Percentiles rank a stretch among this genome's conserved stretches.
phyloP scores from a whole-genome alignment of 2,329 filamentous ascomycete species.

The Cladosporium sp. region DNA sequence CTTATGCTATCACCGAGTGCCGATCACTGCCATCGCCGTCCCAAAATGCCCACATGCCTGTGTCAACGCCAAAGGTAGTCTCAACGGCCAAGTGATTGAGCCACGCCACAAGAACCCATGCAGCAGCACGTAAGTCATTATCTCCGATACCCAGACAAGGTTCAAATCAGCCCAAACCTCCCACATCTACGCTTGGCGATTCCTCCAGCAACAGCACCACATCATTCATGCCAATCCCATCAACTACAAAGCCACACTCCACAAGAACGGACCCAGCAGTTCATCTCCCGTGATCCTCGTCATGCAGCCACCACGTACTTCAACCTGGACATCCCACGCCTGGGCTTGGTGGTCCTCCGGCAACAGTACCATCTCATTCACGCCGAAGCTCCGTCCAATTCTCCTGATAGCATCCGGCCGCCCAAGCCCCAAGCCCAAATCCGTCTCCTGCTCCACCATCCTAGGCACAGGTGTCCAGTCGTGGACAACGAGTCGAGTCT shows the following conservation, averaged over 20 bases:
- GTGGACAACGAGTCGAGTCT: slow-evolving; percentile 26
- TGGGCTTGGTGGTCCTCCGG: slow-evolving; percentile 23
- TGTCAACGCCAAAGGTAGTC: neutral
- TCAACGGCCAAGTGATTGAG: neutral
- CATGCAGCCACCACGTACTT: slow-evolving; percentile 25
- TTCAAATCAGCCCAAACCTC: slow-evolving; percentile 28
- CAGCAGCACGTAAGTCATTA: slow-evolving; percentile 24
- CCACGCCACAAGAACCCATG: too few species aligned
- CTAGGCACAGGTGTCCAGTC: slow-evolving; percentile 27
- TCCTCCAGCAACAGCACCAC: slow-evolving; percentile 26
- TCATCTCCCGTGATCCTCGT: slow-evolving; percentile 25
- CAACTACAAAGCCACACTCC: neutral
- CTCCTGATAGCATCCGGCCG: slow-evolving; percentile 26
- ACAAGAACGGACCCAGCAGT: neutral
- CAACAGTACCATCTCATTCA: slow-evolving; percentile 25
- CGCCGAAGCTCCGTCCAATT: slow-evolving; percentile 21
- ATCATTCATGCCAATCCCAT: slow-evolving; percentile 2
- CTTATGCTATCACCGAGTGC: too few species aligned
- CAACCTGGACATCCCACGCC: slow-evolving; percentile 31
- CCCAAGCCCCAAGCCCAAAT: slow-evolving; percentile 28
- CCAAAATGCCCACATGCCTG: neutral
- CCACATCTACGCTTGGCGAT: slow-evolving; percentile 24
- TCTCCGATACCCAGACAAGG: slow-evolving; percentile 21
- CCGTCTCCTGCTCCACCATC: slow-evolving; percentile 20
- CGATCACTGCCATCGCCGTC: too few species aligned